Conservation (phyloP, 73 alveolate species). For the Paramecium sonneborni region DNA sequence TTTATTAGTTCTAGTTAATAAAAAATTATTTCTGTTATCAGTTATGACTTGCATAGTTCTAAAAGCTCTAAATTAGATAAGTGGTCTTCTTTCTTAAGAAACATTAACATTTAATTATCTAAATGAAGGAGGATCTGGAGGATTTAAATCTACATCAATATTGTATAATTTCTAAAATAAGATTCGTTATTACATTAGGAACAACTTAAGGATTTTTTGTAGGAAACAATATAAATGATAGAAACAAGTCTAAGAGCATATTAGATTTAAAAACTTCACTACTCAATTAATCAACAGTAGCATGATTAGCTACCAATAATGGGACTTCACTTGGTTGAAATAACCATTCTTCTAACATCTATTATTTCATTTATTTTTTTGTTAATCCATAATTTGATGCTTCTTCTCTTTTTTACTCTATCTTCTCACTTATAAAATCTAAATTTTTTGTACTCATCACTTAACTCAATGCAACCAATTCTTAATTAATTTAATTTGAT, state of each 20-base stretch:
- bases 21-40: constrained; percentile 31
- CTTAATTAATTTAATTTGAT: not conserved
- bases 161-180: constrained; percentile 17
- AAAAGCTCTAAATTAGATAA: constrained; percentile 27
- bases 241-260: not conserved
- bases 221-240: constrained; percentile 26
- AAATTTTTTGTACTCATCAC: not conserved
- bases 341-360: constrained; percentile 51
- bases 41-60: constrained; percentile 40
- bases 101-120: constrained; percentile 4
- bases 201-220: constrained; percentile 2
- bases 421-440: not conserved
- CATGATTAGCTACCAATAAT: not conserved
- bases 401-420: constrained; percentile 29
- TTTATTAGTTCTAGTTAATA: not conserved
- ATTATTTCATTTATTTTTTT: constrained; percentile 33
- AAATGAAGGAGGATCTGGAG: constrained; percentile 31
- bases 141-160: constrained; percentile 5
- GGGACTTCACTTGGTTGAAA: constrained; percentile 47
- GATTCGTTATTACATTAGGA: not conserved
- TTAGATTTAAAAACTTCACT: constrained; percentile 29
- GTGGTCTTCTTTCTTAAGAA: not conserved
- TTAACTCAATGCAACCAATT: constrained; percentile 24
- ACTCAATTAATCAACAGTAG: constrained; percentile 11
- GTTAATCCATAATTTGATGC: constrained; percentile 42